Base-by-base conservation (phyloP, 2,329 filamentous ascomycete species). In the Thyridium curvatum region DNA sequence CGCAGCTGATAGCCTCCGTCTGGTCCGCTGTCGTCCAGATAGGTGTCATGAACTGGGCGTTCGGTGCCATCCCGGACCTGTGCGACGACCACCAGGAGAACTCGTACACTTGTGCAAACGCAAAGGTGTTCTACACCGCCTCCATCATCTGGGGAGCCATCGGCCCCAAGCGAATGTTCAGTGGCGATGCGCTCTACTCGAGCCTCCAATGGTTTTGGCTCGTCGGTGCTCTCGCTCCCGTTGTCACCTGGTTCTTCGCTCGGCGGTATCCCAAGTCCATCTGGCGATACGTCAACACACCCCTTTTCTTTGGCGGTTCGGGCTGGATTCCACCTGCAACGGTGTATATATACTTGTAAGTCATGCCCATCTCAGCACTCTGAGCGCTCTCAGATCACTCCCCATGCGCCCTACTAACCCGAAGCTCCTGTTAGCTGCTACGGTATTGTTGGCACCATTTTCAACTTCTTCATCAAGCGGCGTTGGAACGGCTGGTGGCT, bases 91-190 rank as follows among this genome's bases (percentile, higher is more conserved):
- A 66, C 9, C 66, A 81, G 41, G 64, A 73, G 33, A 65, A 75
- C 50, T 69, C 72, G 48, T 81, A 80, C 56, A 76, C 66, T 4
- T 78, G 74, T 51, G 68, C 73, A 8, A 65, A 66, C 37, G 71
- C 69, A 36, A 69, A 66, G 41, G 72, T 75, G 40, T 75, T 75
- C 60, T 87, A 82, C 64, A 85, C 79, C 2, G 77, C 79, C 2
- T 85, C 81, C 4, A 69, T 86, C 35, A 76, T 86, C 50, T 86
- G 82, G 83, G 84, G 84, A 41, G 72, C 80, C 40, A 85, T 88
- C 42, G 84, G 84, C 1, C 84, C 84, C 0, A 63, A 68, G 2
- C 76, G 83, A 34, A 82, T 88, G 55, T 88, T 87, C 58, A 78
- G 74, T 32, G 63, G 71, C 2, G 69, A 69, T 3, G 72, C 77